Conservation (phyloP, 2,329 filamentous ascomycete species). For the Phialophora tarda region DNA sequence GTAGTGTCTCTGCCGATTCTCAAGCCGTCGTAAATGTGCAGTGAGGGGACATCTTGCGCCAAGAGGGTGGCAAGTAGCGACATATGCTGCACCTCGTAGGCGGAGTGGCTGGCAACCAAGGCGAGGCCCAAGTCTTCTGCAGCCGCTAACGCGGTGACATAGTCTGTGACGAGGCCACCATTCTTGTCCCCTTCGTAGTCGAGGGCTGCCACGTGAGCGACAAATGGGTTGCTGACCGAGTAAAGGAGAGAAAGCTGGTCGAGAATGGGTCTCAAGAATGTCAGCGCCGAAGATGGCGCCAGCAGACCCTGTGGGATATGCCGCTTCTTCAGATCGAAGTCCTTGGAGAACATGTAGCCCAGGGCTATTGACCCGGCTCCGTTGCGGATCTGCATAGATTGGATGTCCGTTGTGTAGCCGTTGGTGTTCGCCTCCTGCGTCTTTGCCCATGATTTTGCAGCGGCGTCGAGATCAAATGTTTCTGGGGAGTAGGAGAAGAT, state of each 20-base stretch:
- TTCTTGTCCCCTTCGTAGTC: slow-evolving; percentile 74
- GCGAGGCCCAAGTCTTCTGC: slow-evolving; percentile 90
- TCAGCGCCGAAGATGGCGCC: slow-evolving; percentile 81
- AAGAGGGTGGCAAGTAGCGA: slow-evolving; percentile 83
- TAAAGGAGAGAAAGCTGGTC: slow-evolving; percentile 93
- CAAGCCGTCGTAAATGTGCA: slow-evolving; percentile 89
- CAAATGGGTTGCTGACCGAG: slow-evolving; percentile 87
- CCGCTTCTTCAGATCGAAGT: slow-evolving; percentile 90
- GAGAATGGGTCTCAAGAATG: slow-evolving; percentile 78
- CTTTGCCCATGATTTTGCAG: slow-evolving; percentile 76
- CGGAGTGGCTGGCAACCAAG: slow-evolving; percentile 81
- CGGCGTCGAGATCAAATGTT: slow-evolving; percentile 86
- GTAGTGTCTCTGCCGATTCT: slow-evolving; percentile 81
- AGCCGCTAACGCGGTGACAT: slow-evolving; percentile 76
- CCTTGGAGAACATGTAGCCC: slow-evolving; percentile 96
- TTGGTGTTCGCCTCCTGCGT: slow-evolving; percentile 77
- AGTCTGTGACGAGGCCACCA: slow-evolving; percentile 82
- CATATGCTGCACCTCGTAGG: slow-evolving; percentile 95
- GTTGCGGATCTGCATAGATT: slow-evolving; percentile 81
- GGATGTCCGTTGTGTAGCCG: slow-evolving; percentile 77
- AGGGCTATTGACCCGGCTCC: slow-evolving; percentile 90
- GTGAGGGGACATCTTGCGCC: slow-evolving; percentile 76
- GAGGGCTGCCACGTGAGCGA: slow-evolving; percentile 87
- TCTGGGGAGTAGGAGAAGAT: slow-evolving; percentile 96
- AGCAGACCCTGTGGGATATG: slow-evolving; percentile 90